Evolutionary conservation across 352 stramenopile genomes (phyloP).

Genomic region (Globisporangium viniferum): DNA sequence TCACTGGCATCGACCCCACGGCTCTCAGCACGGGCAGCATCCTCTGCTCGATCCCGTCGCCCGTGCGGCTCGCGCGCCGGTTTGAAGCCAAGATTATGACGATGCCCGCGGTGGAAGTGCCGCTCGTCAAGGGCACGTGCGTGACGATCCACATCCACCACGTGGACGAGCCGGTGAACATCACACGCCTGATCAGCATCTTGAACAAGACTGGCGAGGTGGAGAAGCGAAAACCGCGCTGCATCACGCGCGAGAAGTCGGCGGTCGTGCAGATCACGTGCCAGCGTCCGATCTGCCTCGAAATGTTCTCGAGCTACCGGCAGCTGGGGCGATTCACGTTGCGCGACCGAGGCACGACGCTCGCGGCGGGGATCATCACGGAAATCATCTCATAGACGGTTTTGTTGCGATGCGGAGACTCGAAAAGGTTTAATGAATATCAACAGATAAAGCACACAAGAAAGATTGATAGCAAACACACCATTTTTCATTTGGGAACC

Average conservation of each 20-base stretch:
- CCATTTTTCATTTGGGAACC: not conserved
- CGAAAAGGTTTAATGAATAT: conserved; percentile 2
- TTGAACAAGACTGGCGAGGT: conserved; percentile 70
- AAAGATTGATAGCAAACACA: conserved; percentile 3
- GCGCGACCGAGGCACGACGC: conserved; percentile 74
- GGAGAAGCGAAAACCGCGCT: conserved; percentile 81
- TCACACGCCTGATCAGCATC: conserved; percentile 76
- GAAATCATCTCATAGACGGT: conserved; percentile 62
- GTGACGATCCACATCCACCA: conserved; percentile 87
- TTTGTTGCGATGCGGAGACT: not conserved
- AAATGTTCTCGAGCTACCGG: conserved; percentile 75
- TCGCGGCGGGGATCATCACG: conserved; percentile 84
- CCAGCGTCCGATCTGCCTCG: conserved; percentile 72
- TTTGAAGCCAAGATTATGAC: conserved; percentile 91
- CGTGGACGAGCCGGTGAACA: conserved; percentile 81
- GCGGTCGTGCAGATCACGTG: conserved; percentile 84
- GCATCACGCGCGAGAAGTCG: conserved; percentile 81
- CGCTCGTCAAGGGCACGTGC: conserved; percentile 79
- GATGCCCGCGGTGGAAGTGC: conserved; percentile 82
- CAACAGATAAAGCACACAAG: not conserved
- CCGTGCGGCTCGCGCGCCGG: conserved; percentile 61
- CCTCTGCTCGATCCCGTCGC: conserved; percentile 76
- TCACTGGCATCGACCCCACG: conserved; percentile 69
- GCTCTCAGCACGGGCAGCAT: conserved; percentile 79
- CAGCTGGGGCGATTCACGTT: conserved; percentile 84